A percentile compares a stretch with the other conserved stretches of the same genome.
These are phyloP conservation scores for Penicillium brevicompactum DNA, from an alignment of 2,329 filamentous ascomycete genomes.

Conservation along the genomic window DNA sequence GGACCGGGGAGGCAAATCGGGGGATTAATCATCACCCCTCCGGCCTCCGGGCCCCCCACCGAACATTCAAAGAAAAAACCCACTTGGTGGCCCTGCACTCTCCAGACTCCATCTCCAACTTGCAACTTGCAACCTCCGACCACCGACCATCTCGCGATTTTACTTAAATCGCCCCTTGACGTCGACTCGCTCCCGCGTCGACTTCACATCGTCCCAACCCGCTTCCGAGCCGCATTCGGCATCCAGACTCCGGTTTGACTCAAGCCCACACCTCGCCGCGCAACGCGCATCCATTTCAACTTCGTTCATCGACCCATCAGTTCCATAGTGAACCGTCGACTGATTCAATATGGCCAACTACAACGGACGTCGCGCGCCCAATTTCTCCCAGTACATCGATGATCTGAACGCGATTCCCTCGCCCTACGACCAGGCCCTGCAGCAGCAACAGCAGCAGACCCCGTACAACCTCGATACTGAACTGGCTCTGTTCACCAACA, in stretches of 20 bases:
- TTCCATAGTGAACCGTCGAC: slow-evolving; percentile 3
- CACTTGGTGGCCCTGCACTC: slow-evolving; percentile 15
- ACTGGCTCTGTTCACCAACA: slow-evolving; percentile 78
- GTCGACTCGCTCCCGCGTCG: slow-evolving; percentile 3
- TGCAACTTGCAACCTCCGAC: slow-evolving; percentile 1
- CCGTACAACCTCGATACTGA: slow-evolving; percentile 69
- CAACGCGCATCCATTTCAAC: slow-evolving; percentile 13
- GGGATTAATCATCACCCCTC: slow-evolving; percentile 25
- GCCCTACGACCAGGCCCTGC: slow-evolving; percentile 62
- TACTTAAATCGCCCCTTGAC: background rate
- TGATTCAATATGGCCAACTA: slow-evolving; percentile 66
- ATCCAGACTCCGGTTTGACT: slow-evolving; percentile 6
- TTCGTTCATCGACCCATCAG: background rate
- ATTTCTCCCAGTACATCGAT: slow-evolving; percentile 87
- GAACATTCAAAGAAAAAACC: slow-evolving; percentile 19
- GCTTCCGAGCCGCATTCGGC: slow-evolving; percentile 23
- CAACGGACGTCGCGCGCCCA: slow-evolving; percentile 76
- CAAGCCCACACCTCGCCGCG: slow-evolving; percentile 9
- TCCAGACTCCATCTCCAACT: slow-evolving; percentile 3
- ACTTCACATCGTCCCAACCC: background rate
- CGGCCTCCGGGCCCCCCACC: slow-evolving; percentile 10
- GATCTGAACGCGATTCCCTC: slow-evolving; percentile 75
- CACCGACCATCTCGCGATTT: background rate
- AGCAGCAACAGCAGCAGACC: slow-evolving; percentile 62
- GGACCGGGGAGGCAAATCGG: slow-evolving; percentile 3